Evolutionary conservation across 2,329 filamentous ascomycete genomes (phyloP).

Genomic region (Ceratocystis destructans): DNA sequence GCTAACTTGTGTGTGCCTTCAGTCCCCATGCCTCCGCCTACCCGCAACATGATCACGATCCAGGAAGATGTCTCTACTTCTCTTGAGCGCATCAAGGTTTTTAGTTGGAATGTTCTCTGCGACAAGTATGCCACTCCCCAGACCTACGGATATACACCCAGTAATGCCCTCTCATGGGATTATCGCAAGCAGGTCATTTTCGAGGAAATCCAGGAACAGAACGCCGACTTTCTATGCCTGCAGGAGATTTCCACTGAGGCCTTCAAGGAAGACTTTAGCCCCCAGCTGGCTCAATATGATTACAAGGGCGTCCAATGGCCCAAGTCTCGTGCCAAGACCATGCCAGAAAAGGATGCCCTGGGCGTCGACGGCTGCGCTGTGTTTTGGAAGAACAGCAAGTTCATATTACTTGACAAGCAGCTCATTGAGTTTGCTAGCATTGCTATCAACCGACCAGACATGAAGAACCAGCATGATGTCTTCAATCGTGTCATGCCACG

Average conservation of each 20-base stretch:
- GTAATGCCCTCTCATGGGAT: conserved; percentile 70
- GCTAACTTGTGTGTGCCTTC: conserved; percentile 6
- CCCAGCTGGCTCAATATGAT: conserved; percentile 70
- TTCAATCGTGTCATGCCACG: conserved; percentile 98
- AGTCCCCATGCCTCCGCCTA: conserved; percentile 66
- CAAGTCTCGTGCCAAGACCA: conserved; percentile 77
- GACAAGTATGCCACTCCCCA: conserved; percentile 78
- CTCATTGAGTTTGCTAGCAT: conserved; percentile 82
- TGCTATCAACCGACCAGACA: conserved; percentile 87
- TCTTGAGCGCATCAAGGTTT: conserved; percentile 62
- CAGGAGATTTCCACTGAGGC: conserved; percentile 89
- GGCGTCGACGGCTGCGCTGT: conserved; percentile 92
- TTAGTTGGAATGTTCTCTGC: conserved; percentile 93
- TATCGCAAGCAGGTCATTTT: conserved; percentile 72
- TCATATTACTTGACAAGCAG: conserved; percentile 84
- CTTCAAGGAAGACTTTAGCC: conserved; percentile 81
- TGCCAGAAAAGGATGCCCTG: conserved; percentile 77
- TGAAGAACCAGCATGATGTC: conserved; percentile 94
- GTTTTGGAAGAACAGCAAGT: conserved; percentile 94
- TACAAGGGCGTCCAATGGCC: conserved; percentile 94
- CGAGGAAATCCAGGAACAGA: conserved; percentile 61
- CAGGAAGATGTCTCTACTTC: conserved; percentile 47
- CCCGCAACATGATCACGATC: conserved; percentile 67
- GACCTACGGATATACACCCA: conserved; percentile 83
- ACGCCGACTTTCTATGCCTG: conserved; percentile 81